Conservation (phyloP, 306 rosid species). For the Delonix regia region DNA sequence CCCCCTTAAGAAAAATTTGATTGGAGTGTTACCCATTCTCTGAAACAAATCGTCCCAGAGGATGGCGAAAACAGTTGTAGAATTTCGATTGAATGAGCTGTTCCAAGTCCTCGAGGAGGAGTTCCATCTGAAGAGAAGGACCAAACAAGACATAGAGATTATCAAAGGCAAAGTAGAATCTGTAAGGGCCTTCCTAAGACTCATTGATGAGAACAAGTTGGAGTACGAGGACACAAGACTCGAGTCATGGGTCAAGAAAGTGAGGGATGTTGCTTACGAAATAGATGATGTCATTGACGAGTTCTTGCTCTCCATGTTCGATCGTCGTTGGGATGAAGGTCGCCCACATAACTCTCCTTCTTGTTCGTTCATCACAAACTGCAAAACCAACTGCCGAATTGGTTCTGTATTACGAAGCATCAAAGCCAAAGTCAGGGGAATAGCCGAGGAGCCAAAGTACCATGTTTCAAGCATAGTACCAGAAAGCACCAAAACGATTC, state of each 20-base stretch:
- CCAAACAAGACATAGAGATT: background rate
- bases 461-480: background rate
- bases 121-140: background rate
- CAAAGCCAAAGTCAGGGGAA: background rate
- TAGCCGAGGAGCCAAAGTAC: background rate
- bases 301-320: background rate
- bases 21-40: background rate
- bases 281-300: background rate
- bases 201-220: background rate
- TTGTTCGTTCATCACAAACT: background rate
- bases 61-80: background rate
- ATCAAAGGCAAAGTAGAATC: background rate
- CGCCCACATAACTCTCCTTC: background rate
- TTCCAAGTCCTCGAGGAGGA: conserved; percentile 3
- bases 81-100: background rate
- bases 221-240: background rate
- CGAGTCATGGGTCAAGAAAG: background rate
- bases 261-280: background rate
- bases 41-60: background rate
- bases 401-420: background rate
- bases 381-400: background rate
- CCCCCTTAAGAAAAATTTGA: background rate
- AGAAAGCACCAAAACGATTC: background rate
- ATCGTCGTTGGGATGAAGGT: background rate
- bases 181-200: background rate